These are phyloP conservation scores for Taiozyma sp. DNA, from an alignment of 1,139 yeast species.

Conservation along the genomic window DNA sequence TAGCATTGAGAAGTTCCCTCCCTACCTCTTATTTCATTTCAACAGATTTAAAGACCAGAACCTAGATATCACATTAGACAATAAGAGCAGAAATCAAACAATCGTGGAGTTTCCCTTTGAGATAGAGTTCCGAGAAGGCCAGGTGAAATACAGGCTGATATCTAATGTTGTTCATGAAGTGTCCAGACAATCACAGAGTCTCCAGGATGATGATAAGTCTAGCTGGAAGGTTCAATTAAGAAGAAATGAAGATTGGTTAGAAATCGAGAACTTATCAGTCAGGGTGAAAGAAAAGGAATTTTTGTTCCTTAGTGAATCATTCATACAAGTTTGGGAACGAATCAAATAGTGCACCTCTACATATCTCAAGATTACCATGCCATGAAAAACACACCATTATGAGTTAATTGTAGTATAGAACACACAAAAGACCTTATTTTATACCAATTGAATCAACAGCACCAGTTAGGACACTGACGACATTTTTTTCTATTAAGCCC, in stretches of 20 bases:
- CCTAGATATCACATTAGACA: conserved; percentile 29
- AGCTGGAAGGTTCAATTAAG: conserved; percentile 51
- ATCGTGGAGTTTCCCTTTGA: conserved; percentile 57
- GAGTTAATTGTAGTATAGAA: background rate
- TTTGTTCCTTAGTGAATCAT: conserved; percentile 57
- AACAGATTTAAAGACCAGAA: conserved; percentile 44
- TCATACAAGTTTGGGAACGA: conserved; percentile 65
- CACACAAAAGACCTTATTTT: conserved; percentile 32
- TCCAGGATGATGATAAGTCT: conserved; percentile 29
- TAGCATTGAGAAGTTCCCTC: conserved; percentile 44
- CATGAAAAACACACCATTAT: background rate
- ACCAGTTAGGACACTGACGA: conserved; percentile 81
- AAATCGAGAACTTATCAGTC: conserved; percentile 48
- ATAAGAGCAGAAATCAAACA: conserved; percentile 51
- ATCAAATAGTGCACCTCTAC: conserved; percentile 4
- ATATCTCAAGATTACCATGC: background rate
- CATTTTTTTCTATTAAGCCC: conserved; percentile 80
- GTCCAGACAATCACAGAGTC: conserved; percentile 9
- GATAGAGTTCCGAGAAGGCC: conserved; percentile 18
- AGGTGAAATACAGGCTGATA: conserved; percentile 38
- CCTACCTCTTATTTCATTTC: conserved; percentile 48
- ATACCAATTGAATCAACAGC: conserved; percentile 85
- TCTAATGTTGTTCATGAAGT: conserved; percentile 48
- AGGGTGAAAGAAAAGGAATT: conserved; percentile 50
- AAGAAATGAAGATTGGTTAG: conserved; percentile 47